Conservation (phyloP, 257 asterid species). For the Jacaranda copaia region DNA sequence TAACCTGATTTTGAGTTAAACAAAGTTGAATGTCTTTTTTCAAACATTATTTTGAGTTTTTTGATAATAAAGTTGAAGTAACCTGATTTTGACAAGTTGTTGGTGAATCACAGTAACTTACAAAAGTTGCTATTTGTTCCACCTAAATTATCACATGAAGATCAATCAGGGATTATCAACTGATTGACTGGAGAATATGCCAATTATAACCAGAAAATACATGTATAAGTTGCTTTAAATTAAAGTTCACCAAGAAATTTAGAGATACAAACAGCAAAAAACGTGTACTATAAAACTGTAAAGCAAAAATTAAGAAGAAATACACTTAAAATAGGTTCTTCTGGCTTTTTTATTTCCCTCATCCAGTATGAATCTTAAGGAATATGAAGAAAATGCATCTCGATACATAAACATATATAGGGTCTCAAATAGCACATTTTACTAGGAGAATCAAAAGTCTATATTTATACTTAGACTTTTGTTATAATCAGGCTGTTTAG, state of each 20-base stretch:
- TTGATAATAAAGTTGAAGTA: too few species aligned
- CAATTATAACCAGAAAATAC: conserved; percentile 21
- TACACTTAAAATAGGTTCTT: neutral
- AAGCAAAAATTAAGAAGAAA: neutral
- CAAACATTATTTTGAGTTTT: too few species aligned
- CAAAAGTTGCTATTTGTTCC: conserved; percentile 36
- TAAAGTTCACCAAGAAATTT: conserved; percentile 1
- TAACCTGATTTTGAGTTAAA: too few species aligned
- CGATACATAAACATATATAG: neutral
- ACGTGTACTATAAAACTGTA: neutral
- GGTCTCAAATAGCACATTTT: conserved; percentile 33
- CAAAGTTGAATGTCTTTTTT: too few species aligned
- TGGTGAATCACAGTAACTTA: conserved; percentile 82
- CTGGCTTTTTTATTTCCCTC: neutral
- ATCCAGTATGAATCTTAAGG: neutral
- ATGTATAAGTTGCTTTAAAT: conserved; percentile 10
- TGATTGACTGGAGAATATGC: neutral
- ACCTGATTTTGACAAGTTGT: conserved; percentile 67
- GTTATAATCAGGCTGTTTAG: conserved; percentile 53
- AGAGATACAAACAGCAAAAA: neutral
- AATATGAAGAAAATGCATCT: conserved; percentile 10
- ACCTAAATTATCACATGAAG: conserved; percentile 35
- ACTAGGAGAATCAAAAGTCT: conserved; percentile 54
- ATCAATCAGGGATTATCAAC: conserved; percentile 9
- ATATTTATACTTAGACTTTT: conserved; percentile 34